Base-by-base conservation (phyloP, 2,329 filamentous ascomycete genomes). In the Lecanicillium sp. region DNA sequence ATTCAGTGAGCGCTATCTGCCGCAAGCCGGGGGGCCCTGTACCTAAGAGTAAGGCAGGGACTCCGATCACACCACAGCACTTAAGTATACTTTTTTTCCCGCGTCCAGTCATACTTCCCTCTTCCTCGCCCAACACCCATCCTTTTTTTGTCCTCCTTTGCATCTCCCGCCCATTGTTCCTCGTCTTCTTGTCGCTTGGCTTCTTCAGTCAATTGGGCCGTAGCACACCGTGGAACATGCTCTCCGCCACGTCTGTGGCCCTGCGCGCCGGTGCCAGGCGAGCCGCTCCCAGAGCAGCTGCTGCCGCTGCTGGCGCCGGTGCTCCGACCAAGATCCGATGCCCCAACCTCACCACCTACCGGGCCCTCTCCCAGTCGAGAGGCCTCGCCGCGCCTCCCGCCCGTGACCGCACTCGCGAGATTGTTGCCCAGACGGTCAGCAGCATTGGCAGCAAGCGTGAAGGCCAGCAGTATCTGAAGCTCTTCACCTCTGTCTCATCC, bases 381-480 rank as follows among this genome's bases (percentile, higher is more conserved):
- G 38, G 22, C 32, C 29, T 34, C 33, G 43, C 41, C 30, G 15
- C 37, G 15, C 33, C 45, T 9, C 49, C 50, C 5, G 36, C 43
- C 13, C 48, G 47, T 13, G 55, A 60, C 33, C 49, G 54, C 29
- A 56, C 49, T 33, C 53, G 54, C 35, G 59, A 64, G 46, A 61
- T 63, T 39, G 57, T 64, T 22, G 53, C 51, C 47, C 64, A 55
- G 56, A 76, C 95, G 43, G 74, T 96, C 51, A 94, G 87, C 68
- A 95, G 90, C 65, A 94, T 96, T 59, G 90, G 88, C 45, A 95
- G 88, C 46, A 94, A 94, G 75, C 75, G 90, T 45, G 90, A 98
- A 68, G 87, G 94, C 47, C 86, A 95, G 70, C 90, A 96, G 64
- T 96, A 96, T 64, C 80, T 96, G 43, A 92, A 89, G 49, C 88